Conservation (phyloP, 2,329 filamentous ascomycete genomes). For the Colletotrichum gigasporum region DNA sequence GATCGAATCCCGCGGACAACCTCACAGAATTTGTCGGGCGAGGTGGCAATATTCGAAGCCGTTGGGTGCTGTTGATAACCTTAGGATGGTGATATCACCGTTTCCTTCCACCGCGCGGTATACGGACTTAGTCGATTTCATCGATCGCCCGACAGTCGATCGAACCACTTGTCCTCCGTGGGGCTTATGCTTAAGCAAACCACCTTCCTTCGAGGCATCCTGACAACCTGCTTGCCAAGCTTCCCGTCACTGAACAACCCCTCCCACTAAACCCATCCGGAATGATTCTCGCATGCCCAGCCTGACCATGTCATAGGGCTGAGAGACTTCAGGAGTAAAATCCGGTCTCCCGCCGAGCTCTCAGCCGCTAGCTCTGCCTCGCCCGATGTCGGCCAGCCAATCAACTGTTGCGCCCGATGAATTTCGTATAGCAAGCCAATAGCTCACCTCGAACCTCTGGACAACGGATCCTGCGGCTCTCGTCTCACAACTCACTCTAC, state of each 20-base stretch:
- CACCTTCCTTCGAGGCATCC: neutral
- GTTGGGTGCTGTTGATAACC: too few relatives aligned
- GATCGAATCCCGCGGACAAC: too few relatives aligned
- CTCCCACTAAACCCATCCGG: conserved; percentile 1
- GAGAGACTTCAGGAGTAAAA: neutral
- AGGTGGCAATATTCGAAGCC: too few relatives aligned
- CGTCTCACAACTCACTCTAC: neutral
- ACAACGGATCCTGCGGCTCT: conserved; percentile 21
- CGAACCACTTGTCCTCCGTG: neutral
- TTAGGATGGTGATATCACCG: too few relatives aligned
- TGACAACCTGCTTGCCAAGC: conserved; percentile 3
- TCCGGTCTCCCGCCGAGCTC: neutral
- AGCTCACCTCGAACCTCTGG: neutral
- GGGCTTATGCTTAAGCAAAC: neutral
- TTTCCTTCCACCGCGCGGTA: too few relatives aligned
- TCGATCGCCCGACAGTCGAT: too few relatives aligned
- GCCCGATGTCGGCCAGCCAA: conserved; percentile 1
- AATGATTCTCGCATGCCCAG: conserved; percentile 4
- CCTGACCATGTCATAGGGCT: conserved; percentile 20
- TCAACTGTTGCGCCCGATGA: neutral
- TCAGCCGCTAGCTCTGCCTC: conserved; percentile 2
- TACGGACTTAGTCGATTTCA: too few relatives aligned
- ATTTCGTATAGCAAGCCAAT: conserved; percentile 26
- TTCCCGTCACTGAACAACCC: neutral
- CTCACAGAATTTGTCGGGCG: too few relatives aligned